Base-by-base conservation (phyloP, 176 grass and related monocot genomes). In the Calamus simplicifolius region DNA sequence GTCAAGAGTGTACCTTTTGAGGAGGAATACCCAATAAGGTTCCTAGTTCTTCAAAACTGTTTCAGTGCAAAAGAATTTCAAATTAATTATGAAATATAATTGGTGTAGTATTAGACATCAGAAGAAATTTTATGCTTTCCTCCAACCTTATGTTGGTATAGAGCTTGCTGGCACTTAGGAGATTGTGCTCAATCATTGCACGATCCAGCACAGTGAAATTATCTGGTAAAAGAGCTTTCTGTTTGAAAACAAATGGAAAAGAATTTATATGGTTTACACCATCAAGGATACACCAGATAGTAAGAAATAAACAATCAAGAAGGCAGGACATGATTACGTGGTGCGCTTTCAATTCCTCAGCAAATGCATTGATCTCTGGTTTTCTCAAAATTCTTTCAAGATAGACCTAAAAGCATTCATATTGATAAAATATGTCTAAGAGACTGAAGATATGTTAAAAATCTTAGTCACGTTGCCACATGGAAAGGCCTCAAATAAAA, bases 151-250 rank as follows among this genome's bases (percentile, higher is more conserved):
- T 98, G 63, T 98, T 98, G 29, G 87, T 93, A 73, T 98, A 98
- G 25, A 98, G 76, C 74, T 98, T 92, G 70, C 84, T 98, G 25
- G 88, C 88, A 76, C 87, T 92, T 15, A 98, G 84, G 30, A 98
- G 93, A 75, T 98, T 98, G 74, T 98, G 93, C 69, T 98, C 93
- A 68, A 98, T 98, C 88, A 98, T 98, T 21, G 93, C 93, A 31
- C 93, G 75, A 50, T 98, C 93, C 72, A 98, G 81, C 63, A 98
- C 93, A 54, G 93, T 98, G 60, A 84, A 98, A 64, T 54, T 98
- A 69, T 98, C 93, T 66, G 93, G 93, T 50, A 98, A 70, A 21
- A 98, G 69, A 68, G 88, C 84, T 98, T 98, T 98, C 93, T 98
- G 79, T 68, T 59, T 14, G 70, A 75, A 49, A 58, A 76, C 18